Evolutionary conservation across 2,329 filamentous ascomycete species (phyloP), one percentile per base, ranked within the genome.

Genomic region (Aspergillus latus): DNA sequence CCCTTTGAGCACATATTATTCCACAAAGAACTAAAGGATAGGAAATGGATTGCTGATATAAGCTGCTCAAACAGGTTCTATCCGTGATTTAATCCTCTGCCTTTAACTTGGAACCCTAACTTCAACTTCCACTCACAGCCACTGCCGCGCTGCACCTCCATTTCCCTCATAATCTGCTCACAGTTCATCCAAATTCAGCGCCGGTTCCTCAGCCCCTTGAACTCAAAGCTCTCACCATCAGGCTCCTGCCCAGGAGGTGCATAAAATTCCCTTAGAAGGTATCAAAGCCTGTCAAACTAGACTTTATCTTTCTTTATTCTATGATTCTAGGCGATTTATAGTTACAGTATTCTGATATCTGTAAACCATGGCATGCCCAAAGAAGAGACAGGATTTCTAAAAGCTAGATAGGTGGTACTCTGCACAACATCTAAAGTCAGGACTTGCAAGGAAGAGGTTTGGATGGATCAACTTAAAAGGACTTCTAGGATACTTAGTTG

Each of bases 361-460:
- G 56, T 42, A 50, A 51, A 54, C 56, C 56, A 58, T 34, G 56
- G 51, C 34, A 58, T n/a, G 42, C 21, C 51, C 51, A 21, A 54
- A 58, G 46, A 51, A 58, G 15, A 58, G 39, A 15, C 56, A 51
- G 36, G 46, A 58, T 16, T 51, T 40, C 51, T 51, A 58, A 51
- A 54, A 54, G 37, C 56, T 43, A 36, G 39, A 28, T n/a, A 46
- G 40, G n/a, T 51, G 51, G 37, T 48, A n/a, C 46, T 52, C 32
- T 42, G 40, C 56, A n/a, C 32, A 51, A 11, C 28, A 46, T 11
- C 51, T 46, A 9, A 58, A 48, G 40, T 48, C 30, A 11, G 56
- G 46, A 32, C 56, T 54, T n/a, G 56, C 56, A 16, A 52, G 32
- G 51, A 58, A 50, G 40, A 54, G 46, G 26, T 54, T 48, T n/a